Evolutionary conservation across 129 eudicot genomes (phyloP), one percentile per base, ranked within the genome.

Genomic region (Helianthus annuus): DNA sequence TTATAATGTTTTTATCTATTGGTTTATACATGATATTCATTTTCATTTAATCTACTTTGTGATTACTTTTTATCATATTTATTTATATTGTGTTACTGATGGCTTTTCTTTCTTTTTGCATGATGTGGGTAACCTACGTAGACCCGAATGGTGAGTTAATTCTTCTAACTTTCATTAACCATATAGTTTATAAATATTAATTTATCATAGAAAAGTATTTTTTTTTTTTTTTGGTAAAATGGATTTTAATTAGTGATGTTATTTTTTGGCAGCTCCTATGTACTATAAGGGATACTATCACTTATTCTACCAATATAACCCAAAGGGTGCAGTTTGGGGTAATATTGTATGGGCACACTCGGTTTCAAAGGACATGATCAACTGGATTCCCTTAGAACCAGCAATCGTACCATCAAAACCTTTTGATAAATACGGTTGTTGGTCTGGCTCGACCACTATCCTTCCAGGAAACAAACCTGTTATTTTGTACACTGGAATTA

Each of bases 371-470:
- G 91, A 86, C 73, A 56, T 86, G 56, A 63, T 86, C 80, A 86
- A 78, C 66, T 86, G 93, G 92, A 70, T 60, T 1, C 75, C 70
- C 2, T 60, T 81, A 19, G 68, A 74, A 4, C 82, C 72, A 0
- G 89, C 92, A 12, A 46, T 87, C 1, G 64, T 54, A 4, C 92
- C 92, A n/a, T 76, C 85, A 0, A 72, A 72, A 24, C 77, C 76
- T 0, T 84, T 71, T 6, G 92, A 87, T 15, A 74, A 22, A 19
- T 76, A 75, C 6, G 89, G 92, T 10, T 65, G 77, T 54, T 84
- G 89, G 92, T 81, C 92, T 6, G 92, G 92, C 0, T 87, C 92
- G 0, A 85, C 87, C 39, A 81, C 92, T 0, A 82, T 87, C 54
- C 85, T 84, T 4, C 92, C 92, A 0, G 83, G 76, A 3, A 49